Evolutionary conservation across 2,329 filamentous ascomycete species (phyloP).

Genomic region (Leptographium wingfieldii): DNA sequence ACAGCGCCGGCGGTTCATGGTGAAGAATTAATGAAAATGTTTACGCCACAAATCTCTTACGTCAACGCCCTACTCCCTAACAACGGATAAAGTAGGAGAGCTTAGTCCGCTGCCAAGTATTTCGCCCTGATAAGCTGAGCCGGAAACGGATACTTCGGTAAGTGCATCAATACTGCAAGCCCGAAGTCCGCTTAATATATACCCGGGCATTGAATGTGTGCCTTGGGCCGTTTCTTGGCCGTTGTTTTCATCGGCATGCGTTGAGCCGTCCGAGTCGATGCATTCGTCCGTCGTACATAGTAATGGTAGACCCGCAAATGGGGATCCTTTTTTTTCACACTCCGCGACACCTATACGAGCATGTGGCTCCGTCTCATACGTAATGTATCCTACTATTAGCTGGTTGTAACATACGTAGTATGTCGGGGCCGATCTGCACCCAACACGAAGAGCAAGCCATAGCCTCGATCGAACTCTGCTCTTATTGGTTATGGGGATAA

Average conservation of each 20-base stretch:
- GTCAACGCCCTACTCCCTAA: no score
- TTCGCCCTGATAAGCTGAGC: not conserved
- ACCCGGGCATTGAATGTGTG: not conserved
- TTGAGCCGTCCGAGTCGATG: not conserved
- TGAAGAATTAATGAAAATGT: not conserved
- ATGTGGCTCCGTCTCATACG: no score
- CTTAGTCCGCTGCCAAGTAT: not conserved
- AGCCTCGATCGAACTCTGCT: not conserved
- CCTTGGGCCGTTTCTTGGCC: no score
- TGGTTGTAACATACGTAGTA: no score
- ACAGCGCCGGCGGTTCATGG: not conserved
- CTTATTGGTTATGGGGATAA: not conserved
- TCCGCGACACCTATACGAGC: not conserved
- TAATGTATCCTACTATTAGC: no score
- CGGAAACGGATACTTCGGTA: not conserved
- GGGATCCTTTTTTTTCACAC: not conserved
- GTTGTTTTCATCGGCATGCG: no score
- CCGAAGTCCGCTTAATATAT: not conserved
- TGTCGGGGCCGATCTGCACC: not conserved
- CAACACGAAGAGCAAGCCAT: not conserved
- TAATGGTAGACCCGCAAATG: not conserved
- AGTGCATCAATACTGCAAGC: not conserved
- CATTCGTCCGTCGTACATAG: not conserved
- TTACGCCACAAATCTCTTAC: not conserved
- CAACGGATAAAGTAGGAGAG: no score